These are phyloP conservation scores for Harringtonia aguacate DNA, from an alignment of 2,329 filamentous ascomycete species.

Conservation along the genomic window DNA sequence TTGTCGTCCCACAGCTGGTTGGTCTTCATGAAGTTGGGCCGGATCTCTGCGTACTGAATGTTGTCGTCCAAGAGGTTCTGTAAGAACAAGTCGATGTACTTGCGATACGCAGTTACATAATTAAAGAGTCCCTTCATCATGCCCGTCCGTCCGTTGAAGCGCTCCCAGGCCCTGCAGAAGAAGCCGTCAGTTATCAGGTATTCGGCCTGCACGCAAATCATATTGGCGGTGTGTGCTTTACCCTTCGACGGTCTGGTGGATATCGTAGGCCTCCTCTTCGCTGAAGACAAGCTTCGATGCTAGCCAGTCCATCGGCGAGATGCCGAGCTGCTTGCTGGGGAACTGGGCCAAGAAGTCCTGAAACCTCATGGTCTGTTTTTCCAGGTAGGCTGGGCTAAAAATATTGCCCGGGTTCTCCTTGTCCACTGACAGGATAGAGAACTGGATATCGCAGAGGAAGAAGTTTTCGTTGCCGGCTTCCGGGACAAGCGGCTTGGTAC, in stretches of 20 bases:
- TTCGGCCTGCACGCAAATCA: background rate
- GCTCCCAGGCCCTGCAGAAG: slow-evolving; percentile 37
- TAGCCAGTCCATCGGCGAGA: slow-evolving; percentile 41
- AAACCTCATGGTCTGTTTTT: slow-evolving; percentile 30
- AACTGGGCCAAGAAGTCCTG: slow-evolving; percentile 27
- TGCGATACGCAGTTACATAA: slow-evolving; percentile 50
- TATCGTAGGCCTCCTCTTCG: slow-evolving; percentile 46
- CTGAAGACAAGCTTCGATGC: slow-evolving; percentile 50
- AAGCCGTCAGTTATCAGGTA: background rate
- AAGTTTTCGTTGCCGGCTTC: slow-evolving; percentile 30
- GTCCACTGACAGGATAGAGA: slow-evolving; percentile 35
- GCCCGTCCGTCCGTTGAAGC: slow-evolving; percentile 58
- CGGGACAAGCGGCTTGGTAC: slow-evolving; percentile 37
- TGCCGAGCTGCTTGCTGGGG: slow-evolving; percentile 14
- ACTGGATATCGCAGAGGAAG: slow-evolving; percentile 48
- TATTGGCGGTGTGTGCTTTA: too few species aligned
- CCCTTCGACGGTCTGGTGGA: slow-evolving; percentile 40
- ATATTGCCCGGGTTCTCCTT: slow-evolving; percentile 27
- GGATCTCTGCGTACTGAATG: slow-evolving; percentile 61
- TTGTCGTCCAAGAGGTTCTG: slow-evolving; percentile 52
- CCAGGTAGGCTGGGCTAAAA: slow-evolving; percentile 37
- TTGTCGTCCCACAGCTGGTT: slow-evolving; percentile 53
- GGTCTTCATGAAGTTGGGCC: slow-evolving; percentile 55
- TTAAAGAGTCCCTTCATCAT: slow-evolving; percentile 66
- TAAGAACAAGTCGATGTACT: slow-evolving; percentile 49